Percentiles rank a stretch among this genome's conserved stretches.
Conservation (phyloP, 495 filamentous ascomycete species). For the Talaromyces borbonicus region DNA sequence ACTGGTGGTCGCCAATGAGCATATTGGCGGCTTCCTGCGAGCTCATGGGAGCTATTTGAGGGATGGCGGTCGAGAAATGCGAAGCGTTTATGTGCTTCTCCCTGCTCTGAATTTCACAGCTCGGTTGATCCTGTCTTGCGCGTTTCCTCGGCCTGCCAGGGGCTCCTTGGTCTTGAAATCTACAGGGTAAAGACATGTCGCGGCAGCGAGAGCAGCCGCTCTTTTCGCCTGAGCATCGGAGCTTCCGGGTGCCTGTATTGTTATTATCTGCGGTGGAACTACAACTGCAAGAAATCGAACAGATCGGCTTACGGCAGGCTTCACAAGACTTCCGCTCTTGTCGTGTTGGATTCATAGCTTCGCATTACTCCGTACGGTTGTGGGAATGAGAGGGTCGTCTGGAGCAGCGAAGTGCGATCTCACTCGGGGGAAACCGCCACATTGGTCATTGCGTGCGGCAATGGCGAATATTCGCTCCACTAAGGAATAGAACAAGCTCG, state of each 20-base stretch:
- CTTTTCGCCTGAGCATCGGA: conserved; percentile 21
- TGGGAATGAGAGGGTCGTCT: background rate
- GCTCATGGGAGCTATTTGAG: background rate
- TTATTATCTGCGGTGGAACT: background rate
- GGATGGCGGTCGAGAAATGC: background rate
- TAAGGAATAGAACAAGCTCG: conserved; percentile 13
- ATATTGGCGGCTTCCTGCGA: conserved; percentile 3
- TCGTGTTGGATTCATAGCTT: conserved; percentile 14
- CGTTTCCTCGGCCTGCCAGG: conserved; percentile 19
- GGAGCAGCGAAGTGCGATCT: background rate
- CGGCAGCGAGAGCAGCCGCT: conserved; percentile 18
- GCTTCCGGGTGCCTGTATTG: conserved; percentile 15
- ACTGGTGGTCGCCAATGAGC: conserved; percentile 6
- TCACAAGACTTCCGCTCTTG: conserved; percentile 18
- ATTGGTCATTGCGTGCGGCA: conserved; percentile 13
- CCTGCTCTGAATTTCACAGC: background rate
- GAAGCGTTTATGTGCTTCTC: background rate
- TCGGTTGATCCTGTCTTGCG: conserved; percentile 8
- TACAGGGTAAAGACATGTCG: conserved; percentile 13
- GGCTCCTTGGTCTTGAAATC: conserved; percentile 18
- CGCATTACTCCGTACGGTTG: background rate
- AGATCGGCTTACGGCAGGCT: conserved; percentile 11
- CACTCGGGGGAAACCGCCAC: background rate
- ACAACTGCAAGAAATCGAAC: background rate
- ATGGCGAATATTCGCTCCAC: conserved; percentile 14